Evolutionary conservation across 345 rosid genomes (phyloP).

Genomic region (Toxicodendron radicans): DNA sequence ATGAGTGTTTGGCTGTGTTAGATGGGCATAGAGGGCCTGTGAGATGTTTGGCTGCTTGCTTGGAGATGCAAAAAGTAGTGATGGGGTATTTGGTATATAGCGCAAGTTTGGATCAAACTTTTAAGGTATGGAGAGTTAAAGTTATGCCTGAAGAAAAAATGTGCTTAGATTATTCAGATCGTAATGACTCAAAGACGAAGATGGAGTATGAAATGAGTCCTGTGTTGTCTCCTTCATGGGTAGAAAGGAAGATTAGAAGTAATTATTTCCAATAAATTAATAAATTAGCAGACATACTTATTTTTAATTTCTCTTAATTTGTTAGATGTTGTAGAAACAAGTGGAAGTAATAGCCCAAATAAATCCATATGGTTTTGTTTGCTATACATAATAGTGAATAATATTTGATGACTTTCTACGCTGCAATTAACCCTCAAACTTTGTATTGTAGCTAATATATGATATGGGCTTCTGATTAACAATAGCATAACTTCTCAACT

Average conservation of each 20-base stretch:
- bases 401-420: no score
- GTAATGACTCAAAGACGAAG: slow-evolving; percentile 15
- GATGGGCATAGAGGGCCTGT: slow-evolving; percentile 56
- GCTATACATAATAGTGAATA: no score
- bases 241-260: slow-evolving; percentile 42
- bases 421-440: no score
- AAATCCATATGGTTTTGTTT: background rate
- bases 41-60: slow-evolving; percentile 42
- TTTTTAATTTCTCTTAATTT: background rate
- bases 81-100: slow-evolving; percentile 52
- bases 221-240: slow-evolving; percentile 59
- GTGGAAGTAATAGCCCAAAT: background rate
- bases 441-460: no score
- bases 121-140: slow-evolving; percentile 56
- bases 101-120: slow-evolving; percentile 51
- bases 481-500: background rate
- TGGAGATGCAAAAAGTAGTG: slow-evolving; percentile 46
- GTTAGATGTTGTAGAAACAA: slow-evolving; percentile 1
- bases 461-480: no score
- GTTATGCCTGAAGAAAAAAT: slow-evolving; percentile 36
- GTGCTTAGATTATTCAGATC: slow-evolving; percentile 23
- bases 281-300: no score
- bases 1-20: slow-evolving; percentile 49
- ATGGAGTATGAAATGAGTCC: slow-evolving; percentile 44
- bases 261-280: slow-evolving; percentile 25